phyloP scores from a whole-genome alignment of 768 basidiomycete genomes.

The Mycena leptocephala region DNA sequence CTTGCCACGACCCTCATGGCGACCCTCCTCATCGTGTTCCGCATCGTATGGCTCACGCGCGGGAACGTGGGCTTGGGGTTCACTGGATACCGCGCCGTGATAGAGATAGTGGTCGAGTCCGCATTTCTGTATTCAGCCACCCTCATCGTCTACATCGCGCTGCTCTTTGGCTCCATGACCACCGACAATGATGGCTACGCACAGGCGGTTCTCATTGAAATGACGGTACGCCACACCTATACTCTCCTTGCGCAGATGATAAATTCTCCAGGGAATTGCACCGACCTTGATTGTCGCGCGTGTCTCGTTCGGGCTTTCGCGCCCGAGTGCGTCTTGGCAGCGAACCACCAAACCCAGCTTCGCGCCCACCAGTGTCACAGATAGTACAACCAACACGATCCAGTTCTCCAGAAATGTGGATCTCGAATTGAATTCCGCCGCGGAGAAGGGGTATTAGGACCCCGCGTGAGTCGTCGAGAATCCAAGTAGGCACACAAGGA shows the following conservation, averaged over 20 bases:
- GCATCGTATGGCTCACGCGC: conserved; percentile 1
- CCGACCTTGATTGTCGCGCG: conserved; percentile 5
- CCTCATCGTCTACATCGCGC: conserved; percentile 9
- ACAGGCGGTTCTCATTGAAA: conserved; percentile 2
- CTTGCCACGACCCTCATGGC: background rate
- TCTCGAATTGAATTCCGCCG: background rate
- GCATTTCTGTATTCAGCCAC: conserved; percentile 5
- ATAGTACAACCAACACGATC: background rate
- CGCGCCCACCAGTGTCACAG: background rate
- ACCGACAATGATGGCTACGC: conserved; percentile 3
- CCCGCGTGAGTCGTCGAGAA: no score
- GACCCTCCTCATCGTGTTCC: conserved; percentile 3
- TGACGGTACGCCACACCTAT: background rate
- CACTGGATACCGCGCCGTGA: background rate
- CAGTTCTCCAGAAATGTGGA: background rate
- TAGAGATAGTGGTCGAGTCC: conserved; percentile 7
- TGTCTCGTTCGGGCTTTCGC: conserved; percentile 1
- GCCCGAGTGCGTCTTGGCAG: background rate
- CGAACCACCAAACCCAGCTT: background rate
- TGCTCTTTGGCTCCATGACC: background rate
- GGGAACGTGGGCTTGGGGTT: background rate
- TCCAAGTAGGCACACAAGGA: no score
- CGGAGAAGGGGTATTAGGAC: background rate
- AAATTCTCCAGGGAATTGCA: background rate
- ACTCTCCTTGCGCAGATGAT: background rate